Percentiles rank a stretch among this genome's conserved stretches.
These are phyloP conservation scores for Oryza australiensis DNA, from an alignment of 176 grass and related monocot species.

Conservation along the genomic window DNA sequence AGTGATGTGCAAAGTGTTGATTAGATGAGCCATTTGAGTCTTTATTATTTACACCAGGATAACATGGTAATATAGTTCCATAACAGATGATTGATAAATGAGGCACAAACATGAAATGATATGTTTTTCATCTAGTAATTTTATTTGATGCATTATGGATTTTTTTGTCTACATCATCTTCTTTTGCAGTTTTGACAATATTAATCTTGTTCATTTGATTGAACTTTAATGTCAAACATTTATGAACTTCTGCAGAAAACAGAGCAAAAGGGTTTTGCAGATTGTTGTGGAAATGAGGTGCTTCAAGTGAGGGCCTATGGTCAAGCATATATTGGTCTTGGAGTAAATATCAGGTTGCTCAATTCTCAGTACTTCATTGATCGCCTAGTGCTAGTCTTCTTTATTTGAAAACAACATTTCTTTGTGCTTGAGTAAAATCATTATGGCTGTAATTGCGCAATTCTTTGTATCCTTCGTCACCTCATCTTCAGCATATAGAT, in stretches of 20 bases:
- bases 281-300: constrained; percentile 83
- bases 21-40: neutral
- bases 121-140: neutral
- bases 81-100: neutral
- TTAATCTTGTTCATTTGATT: neutral
- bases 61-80: neutral
- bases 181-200: neutral
- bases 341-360: constrained; percentile 90
- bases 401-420: neutral
- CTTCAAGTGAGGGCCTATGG: constrained; percentile 95
- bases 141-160: neutral
- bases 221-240: neutral
- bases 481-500: constrained; percentile 16
- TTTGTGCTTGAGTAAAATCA: neutral
- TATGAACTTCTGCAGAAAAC: constrained; percentile 53
- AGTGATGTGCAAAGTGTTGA: too few relatives aligned
- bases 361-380: constrained; percentile 17
- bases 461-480: neutral
- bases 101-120: neutral
- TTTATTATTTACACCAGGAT: neutral
- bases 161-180: neutral
- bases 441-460: neutral
- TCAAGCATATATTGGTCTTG: constrained; percentile 78
- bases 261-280: constrained; percentile 35
- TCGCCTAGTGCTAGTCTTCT: neutral